Evolutionary conservation across 2,329 filamentous ascomycete genomes (phyloP).

Genomic region (Aspergillus persii): DNA sequence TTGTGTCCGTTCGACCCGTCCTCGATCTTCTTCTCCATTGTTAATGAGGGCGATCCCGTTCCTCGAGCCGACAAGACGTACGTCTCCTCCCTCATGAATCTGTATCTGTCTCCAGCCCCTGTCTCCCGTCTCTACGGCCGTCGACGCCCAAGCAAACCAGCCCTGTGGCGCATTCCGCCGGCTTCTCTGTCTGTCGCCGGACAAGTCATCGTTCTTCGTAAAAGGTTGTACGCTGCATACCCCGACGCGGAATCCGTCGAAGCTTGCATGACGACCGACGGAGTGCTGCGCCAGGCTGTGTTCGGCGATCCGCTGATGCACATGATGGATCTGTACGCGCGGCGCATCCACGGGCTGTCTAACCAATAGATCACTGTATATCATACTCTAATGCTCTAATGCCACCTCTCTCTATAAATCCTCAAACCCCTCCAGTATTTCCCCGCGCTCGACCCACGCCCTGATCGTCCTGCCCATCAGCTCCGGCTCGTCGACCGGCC

Average conservation of each 20-base stretch:
- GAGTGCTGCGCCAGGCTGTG: constrained; percentile 65
- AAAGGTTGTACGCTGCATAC: constrained; percentile 7
- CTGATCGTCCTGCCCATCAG: neutral
- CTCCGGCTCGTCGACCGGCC: neutral
- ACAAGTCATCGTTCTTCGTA: constrained; percentile 63
- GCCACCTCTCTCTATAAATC: neutral
- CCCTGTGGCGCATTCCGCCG: constrained; percentile 13
- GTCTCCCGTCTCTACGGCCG: constrained; percentile 9
- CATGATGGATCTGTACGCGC: constrained; percentile 74
- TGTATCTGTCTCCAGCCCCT: constrained; percentile 64
- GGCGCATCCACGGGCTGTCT: constrained; percentile 59
- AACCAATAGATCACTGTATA: neutral
- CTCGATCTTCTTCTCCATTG: constrained; percentile 73
- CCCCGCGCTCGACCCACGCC: neutral
- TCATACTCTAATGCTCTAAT: neutral
- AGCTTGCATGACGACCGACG: constrained; percentile 66
- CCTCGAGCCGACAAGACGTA: constrained; percentile 74
- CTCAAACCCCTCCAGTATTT: neutral
- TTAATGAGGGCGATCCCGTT: constrained; percentile 86
- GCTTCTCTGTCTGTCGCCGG: constrained; percentile 66
- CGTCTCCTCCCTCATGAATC: constrained; percentile 67
- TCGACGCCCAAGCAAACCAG: constrained; percentile 25
- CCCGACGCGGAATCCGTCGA: constrained; percentile 57
- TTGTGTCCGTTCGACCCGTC: constrained; percentile 57
- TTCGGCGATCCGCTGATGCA: constrained; percentile 83